Evolutionary conservation across 768 basidiomycete species (phyloP), one percentile per base, ranked within the genome.

Genomic region (Lactifluus rugatus): DNA sequence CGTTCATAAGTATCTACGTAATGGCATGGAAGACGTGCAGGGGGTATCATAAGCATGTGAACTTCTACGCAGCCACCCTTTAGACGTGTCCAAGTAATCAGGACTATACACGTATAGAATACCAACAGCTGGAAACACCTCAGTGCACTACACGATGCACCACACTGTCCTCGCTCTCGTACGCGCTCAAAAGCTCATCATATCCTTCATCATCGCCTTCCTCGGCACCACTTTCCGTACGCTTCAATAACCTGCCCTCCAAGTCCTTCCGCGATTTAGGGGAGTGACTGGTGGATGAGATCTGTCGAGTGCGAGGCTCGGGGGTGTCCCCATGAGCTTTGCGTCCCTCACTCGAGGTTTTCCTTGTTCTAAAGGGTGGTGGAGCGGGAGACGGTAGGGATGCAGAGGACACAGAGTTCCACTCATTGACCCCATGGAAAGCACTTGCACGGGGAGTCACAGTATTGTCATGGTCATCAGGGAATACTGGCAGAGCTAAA

Each of bases 121-220:
- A 34, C 26, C 1, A 19, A 49, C n/a, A 28, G 21, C 21, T n/a
- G 31, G 8, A 46, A 17, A 37, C 48, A 37, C 17, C 14, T 48
- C 56, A 60, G 10, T 47, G 25, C n/a, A 11, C n/a, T 19, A 49
- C 8, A 10, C 9, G 42, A 50, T 68, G 65, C n/a, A 48, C 67
- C 36, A 68, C 67, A 31, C 74, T 75, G 52, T 83, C 84, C 66
- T 88, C 87, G 66, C 87, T 88, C 71, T 89, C 87, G 65, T 90
- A 90, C 19, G 87, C 87, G 67, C 84, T 88, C 58, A 90, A 70
- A 54, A 90, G 66, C 13, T 89, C 88, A 63, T 84, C 86, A 54
- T 88, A 89, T 3, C 85, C 81, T 54, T 78, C 77, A 63, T 89
- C 88, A 58, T 89, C 87, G 4, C 88, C 87, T 58, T 89, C 86